A percentile compares a stretch with the other conserved stretches of the same genome.
Evolutionary conservation across 2,329 filamentous ascomycete genomes (phyloP).

Genomic region (Ophiostoma montium): DNA sequence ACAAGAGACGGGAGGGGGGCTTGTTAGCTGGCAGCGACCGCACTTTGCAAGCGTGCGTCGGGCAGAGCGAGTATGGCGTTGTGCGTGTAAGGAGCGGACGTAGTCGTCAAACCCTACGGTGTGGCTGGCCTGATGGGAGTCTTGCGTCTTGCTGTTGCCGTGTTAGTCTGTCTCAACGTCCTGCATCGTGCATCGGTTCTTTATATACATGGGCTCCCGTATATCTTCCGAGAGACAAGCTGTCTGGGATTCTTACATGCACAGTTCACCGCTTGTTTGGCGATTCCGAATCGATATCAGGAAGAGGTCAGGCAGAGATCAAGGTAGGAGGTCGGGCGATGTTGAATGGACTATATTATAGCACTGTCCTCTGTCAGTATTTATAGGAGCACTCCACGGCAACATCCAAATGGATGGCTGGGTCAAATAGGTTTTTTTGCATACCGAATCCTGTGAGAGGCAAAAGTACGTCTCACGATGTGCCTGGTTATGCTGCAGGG

Average conservation of each 20-base stretch:
- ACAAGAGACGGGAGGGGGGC: no score
- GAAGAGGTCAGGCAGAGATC: background rate
- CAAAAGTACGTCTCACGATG: constrained; percentile 1
- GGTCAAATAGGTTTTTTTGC: no score
- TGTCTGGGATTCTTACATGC: background rate
- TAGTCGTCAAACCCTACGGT: background rate
- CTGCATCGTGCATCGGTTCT: background rate
- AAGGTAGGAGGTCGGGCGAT: background rate
- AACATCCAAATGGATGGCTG: no score
- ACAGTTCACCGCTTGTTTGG: constrained; percentile 3
- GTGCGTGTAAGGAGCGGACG: background rate
- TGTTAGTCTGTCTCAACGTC: background rate
- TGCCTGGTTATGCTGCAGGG: background rate
- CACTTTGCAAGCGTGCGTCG: background rate
- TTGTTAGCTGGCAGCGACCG: background rate
- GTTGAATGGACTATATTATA: background rate
- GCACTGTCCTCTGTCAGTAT: background rate
- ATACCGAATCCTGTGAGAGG: background rate
- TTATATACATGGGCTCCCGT: background rate
- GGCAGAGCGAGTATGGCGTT: background rate
- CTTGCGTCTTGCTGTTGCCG: background rate
- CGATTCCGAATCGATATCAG: background rate
- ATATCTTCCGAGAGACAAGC: background rate
- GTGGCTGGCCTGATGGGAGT: background rate
- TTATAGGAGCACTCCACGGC: no score